Percentiles rank a stretch among this genome's conserved stretches.
phyloP scores from a whole-genome alignment of 495 filamentous ascomycete species.

The Filosporella fistucella region DNA sequence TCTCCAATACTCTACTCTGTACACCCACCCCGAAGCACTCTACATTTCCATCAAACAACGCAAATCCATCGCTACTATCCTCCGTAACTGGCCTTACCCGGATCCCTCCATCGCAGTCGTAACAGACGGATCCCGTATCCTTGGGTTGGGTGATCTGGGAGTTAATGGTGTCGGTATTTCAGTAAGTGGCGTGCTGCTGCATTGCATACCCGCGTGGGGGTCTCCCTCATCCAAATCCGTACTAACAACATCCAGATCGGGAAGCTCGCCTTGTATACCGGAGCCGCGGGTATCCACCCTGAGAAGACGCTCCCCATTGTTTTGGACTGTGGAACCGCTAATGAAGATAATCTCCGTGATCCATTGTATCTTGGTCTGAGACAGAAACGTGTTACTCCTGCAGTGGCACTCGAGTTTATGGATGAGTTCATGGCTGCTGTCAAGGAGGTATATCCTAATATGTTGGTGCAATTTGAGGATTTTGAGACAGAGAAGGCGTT shows the following conservation, averaged over 20 bases:
- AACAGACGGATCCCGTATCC: conserved; percentile 93
- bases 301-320: conserved; percentile 88
- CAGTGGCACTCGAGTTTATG: conserved; percentile 89
- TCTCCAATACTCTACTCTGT: conserved; percentile 91
- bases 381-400: conserved; percentile 69
- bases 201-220: too few relatives aligned
- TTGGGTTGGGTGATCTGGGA: conserved; percentile 92
- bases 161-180: conserved; percentile 98
- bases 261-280: conserved; percentile 89
- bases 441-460: conserved; percentile 81
- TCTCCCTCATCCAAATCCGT: too few relatives aligned
- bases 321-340: conserved; percentile 87
- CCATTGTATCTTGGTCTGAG: conserved; percentile 92
- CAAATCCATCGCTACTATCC: conserved; percentile 75
- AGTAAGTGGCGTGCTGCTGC: conserved; percentile 66
- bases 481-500: conserved; percentile 94
- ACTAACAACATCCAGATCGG: conserved; percentile 46
- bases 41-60: conserved; percentile 91
- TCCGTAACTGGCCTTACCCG: conserved; percentile 83
- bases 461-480: conserved; percentile 97
- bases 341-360: conserved; percentile 82
- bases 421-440: conserved; percentile 96
- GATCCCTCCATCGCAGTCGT: conserved; percentile 95
- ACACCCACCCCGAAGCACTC: conserved; percentile 89
- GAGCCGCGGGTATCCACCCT: conserved; percentile 94